phyloP scores from a whole-genome alignment of 495 filamentous ascomycete genomes.

The Aspergillus hancockii region DNA sequence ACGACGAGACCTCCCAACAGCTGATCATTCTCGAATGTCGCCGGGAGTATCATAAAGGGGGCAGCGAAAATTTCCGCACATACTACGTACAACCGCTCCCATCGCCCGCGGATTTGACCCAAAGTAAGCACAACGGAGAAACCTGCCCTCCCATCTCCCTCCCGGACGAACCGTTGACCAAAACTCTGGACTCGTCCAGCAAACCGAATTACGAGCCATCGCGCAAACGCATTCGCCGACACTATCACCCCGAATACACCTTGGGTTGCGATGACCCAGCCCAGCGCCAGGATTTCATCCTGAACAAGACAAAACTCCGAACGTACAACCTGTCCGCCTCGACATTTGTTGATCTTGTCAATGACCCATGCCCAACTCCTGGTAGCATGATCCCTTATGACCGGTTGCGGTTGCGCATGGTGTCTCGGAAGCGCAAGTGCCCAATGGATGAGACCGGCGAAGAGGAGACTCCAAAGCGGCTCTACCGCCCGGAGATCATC shows the following conservation, averaged over 20 bases:
- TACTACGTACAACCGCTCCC: constrained; percentile 65
- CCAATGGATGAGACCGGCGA: constrained; percentile 43
- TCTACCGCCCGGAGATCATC: constrained; percentile 36
- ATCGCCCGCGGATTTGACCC: constrained; percentile 40
- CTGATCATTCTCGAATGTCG: constrained; percentile 69
- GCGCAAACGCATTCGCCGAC: constrained; percentile 38
- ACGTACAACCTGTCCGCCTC: constrained; percentile 58
- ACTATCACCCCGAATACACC: constrained; percentile 51
- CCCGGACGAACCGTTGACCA: constrained; percentile 33
- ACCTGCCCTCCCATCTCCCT: constrained; percentile 16
- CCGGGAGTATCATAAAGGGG: constrained; percentile 65
- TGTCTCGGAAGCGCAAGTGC: constrained; percentile 42
- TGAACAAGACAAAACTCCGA: constrained; percentile 59
- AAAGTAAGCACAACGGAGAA: constrained; percentile 13
- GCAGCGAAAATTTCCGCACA: constrained; percentile 62
- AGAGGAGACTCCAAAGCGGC: constrained; percentile 30
- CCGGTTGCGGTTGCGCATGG: constrained; percentile 55
- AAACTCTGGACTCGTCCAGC: constrained; percentile 31
- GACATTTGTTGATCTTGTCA: constrained; percentile 68
- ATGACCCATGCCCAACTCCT: constrained; percentile 45
- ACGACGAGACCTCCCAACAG: constrained; percentile 60
- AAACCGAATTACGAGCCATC: constrained; percentile 41
- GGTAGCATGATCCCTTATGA: constrained; percentile 41
- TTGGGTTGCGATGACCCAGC: constrained; percentile 37
- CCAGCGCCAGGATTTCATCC: constrained; percentile 49